Conservation (phyloP, 1,139 yeast genomes). For the Geotrichum reessii region DNA sequence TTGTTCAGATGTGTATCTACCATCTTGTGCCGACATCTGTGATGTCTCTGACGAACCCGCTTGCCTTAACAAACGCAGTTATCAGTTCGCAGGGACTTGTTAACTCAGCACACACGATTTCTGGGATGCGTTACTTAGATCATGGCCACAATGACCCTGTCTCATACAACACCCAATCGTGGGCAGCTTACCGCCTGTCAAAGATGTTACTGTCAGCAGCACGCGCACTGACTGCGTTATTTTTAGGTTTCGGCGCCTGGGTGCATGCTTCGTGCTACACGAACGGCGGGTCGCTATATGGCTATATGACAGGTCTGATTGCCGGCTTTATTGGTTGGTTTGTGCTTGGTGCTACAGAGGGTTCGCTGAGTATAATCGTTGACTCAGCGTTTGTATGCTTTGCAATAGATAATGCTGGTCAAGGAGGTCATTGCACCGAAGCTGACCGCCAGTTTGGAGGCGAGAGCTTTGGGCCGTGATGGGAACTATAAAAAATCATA, state of each 20-base stretch:
- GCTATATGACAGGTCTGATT: slow-evolving; percentile 39
- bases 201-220: slow-evolving; percentile 39
- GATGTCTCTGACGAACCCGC: slow-evolving; percentile 34
- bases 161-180: slow-evolving; percentile 19
- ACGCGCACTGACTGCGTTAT: slow-evolving; percentile 36
- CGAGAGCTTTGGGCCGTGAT: not conserved
- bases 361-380: slow-evolving; percentile 38
- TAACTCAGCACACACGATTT: slow-evolving; percentile 33
- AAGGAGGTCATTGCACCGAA: slow-evolving; percentile 35
- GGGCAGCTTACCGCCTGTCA: slow-evolving; percentile 37
- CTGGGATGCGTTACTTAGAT: slow-evolving; percentile 26
- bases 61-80: slow-evolving; percentile 38
- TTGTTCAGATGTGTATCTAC: slow-evolving; percentile 29
- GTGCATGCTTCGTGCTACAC: slow-evolving; percentile 36
- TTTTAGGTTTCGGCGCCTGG: slow-evolving; percentile 40
- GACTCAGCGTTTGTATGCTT: slow-evolving; percentile 38
- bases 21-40: slow-evolving; percentile 31
- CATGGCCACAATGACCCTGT: slow-evolving; percentile 19
- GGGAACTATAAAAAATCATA: no score
- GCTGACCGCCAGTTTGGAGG: slow-evolving; percentile 35
- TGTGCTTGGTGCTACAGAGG: slow-evolving; percentile 42
- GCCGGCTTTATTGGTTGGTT: slow-evolving; percentile 42
- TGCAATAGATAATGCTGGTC: slow-evolving; percentile 34
- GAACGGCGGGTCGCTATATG: slow-evolving; percentile 36
- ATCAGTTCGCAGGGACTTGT: slow-evolving; percentile 33